Evolutionary conservation across 1,139 yeast genomes (phyloP).

Genomic region (Candida smagusa): DNA sequence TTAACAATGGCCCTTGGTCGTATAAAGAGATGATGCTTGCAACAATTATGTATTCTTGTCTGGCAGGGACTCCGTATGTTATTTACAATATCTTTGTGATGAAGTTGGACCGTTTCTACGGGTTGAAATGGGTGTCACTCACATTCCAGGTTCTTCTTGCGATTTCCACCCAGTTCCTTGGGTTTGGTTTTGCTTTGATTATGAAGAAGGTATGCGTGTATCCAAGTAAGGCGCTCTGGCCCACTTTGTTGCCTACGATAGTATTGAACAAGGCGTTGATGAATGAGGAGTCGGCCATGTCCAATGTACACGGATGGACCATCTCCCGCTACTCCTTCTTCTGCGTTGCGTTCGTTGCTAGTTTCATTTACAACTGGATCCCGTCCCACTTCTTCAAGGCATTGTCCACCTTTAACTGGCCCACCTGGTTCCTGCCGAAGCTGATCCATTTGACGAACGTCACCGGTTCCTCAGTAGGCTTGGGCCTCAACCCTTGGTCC

Average conservation of each 20-base stretch:
- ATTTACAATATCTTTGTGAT: constrained; percentile 44
- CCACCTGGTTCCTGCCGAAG: constrained; percentile 42
- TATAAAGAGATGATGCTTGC: constrained; percentile 32
- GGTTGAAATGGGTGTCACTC: constrained; percentile 43
- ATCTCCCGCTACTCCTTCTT: constrained; percentile 41
- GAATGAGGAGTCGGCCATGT: constrained; percentile 20
- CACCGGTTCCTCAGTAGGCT: constrained; percentile 36
- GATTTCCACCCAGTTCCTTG: constrained; percentile 43
- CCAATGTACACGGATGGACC: constrained; percentile 36
- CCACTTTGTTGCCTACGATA: constrained; percentile 43
- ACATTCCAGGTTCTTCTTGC: constrained; percentile 37
- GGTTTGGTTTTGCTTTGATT: constrained; percentile 46
- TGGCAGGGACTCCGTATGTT: constrained; percentile 44
- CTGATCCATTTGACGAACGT: constrained; percentile 41
- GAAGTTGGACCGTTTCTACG: constrained; percentile 44
- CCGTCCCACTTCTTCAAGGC: constrained; percentile 43
- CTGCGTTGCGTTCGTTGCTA: constrained; percentile 26
- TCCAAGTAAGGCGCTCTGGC: constrained; percentile 47
- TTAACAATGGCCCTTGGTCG: constrained; percentile 44
- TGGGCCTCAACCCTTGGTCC: constrained; percentile 45
- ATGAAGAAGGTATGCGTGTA: constrained; percentile 44
- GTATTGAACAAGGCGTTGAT: constrained; percentile 44
- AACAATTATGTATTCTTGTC: constrained; percentile 44
- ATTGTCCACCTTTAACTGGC: constrained; percentile 45
- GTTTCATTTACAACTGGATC: constrained; percentile 43